Percentiles rank a stretch among this genome's conserved stretches.
Evolutionary conservation across 768 basidiomycete genomes (phyloP).

Genomic region (Gloeopeniophorella convolvens): DNA sequence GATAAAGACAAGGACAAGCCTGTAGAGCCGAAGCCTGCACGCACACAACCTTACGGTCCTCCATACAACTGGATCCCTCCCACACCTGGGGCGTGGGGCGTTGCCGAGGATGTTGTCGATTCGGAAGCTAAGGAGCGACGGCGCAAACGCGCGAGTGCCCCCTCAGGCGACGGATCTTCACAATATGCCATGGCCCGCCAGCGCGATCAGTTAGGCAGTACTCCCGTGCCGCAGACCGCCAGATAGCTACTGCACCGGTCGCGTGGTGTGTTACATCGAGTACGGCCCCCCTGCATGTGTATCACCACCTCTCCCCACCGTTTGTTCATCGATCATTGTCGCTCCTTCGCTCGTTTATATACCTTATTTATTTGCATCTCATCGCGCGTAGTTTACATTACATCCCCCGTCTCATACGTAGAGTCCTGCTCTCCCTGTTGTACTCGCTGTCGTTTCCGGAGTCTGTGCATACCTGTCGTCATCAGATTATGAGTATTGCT

Average conservation of each 20-base stretch:
- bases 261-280: neutral
- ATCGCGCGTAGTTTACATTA: neutral
- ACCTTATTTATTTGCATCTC: conserved; percentile 4
- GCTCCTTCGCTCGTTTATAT: conserved; percentile 9
- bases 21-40: conserved; percentile 11
- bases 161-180: neutral
- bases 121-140: neutral
- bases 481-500: neutral
- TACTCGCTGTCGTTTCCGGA: neutral
- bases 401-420: neutral
- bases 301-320: neutral
- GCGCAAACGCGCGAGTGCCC: conserved; percentile 6
- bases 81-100: conserved; percentile 18
- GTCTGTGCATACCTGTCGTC: neutral
- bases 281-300: conserved; percentile 1
- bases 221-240: neutral
- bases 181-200: neutral
- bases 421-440: neutral
- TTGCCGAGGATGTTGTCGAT: neutral
- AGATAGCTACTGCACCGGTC: neutral
- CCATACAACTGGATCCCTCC: conserved; percentile 20
- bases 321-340: neutral
- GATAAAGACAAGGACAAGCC: conserved; percentile 2
- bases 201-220: neutral
- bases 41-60: conserved; percentile 20